These are phyloP conservation scores for Sphagnum tenellum DNA, from an alignment of 225 moss, liverwort and hornwort genomes.

Conservation along the genomic window DNA sequence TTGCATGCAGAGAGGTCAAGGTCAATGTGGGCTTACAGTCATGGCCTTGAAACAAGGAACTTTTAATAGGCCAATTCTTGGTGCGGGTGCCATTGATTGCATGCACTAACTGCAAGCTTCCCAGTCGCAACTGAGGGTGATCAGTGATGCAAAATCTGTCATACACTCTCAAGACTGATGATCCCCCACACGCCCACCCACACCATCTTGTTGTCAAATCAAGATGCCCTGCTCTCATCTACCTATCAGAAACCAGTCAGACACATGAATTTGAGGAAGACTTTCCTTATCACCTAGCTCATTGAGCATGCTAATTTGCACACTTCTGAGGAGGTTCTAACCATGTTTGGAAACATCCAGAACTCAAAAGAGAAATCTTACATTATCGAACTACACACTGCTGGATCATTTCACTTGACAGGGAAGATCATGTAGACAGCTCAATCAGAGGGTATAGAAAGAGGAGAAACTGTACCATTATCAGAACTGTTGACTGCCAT, in stretches of 20 bases:
- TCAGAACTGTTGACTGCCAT: slow-evolving; percentile 93
- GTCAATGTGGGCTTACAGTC: slow-evolving; percentile 47
- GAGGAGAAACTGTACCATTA: slow-evolving; percentile 25
- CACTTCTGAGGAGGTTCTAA: no score
- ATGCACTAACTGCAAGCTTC: slow-evolving; percentile 58
- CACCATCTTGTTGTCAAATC: no score
- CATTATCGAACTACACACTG: no score
- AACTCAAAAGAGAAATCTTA: no score
- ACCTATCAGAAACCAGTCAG: no score
- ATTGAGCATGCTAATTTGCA: no score
- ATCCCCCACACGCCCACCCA: slow-evolving; percentile 3
- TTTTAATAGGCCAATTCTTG: slow-evolving; percentile 94
- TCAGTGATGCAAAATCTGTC: slow-evolving; percentile 63
- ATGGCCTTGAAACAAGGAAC: slow-evolving; percentile 82
- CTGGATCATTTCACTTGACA: no score
- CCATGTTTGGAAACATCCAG: no score
- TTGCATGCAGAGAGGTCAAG: not conserved
- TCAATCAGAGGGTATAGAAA: not conserved
- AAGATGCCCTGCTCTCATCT: no score
- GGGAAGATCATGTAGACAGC: no score
- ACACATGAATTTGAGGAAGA: no score
- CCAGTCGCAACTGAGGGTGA: slow-evolving; percentile 61
- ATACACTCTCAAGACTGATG: slow-evolving; percentile 83
- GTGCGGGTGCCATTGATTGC: slow-evolving; percentile 80
- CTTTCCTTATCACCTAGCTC: no score